A percentile compares a stretch with the other conserved stretches of the same genome.
phyloP scores from a whole-genome alignment of 2,329 filamentous ascomycete genomes.

The Claviceps purpurea region DNA sequence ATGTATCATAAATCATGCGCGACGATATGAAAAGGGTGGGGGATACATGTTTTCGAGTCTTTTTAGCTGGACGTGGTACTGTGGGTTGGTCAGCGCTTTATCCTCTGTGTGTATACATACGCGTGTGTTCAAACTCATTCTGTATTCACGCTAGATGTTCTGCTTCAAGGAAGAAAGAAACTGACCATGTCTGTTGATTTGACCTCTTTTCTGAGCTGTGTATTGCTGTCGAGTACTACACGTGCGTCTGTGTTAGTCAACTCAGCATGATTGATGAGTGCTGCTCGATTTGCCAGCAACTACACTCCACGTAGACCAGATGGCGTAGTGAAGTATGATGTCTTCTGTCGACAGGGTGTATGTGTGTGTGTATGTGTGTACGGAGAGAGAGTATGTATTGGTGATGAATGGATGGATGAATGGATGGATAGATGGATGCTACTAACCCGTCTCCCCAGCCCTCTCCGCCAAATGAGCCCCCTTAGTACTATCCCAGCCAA shows the following conservation, averaged over 20 bases:
- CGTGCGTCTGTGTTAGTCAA: not conserved
- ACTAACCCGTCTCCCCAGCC: conserved; percentile 18
- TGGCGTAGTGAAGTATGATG: too few relatives aligned
- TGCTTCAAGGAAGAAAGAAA: not conserved
- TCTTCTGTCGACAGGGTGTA: too few relatives aligned
- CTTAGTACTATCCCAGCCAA: conserved; percentile 27
- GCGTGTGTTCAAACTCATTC: too few relatives aligned
- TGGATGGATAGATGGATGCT: not conserved
- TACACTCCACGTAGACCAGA: too few relatives aligned
- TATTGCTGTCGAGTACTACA: conserved; percentile 22
- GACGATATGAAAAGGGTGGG: not conserved
- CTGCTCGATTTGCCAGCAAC: too few relatives aligned
- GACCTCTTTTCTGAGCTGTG: conserved; percentile 17
- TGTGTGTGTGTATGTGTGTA: too few relatives aligned
- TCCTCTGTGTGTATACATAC: not conserved
- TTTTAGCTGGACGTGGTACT: conserved; percentile 7
- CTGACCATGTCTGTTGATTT: conserved; percentile 21
- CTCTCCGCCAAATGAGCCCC: conserved; percentile 23
- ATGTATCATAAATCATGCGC: not conserved
- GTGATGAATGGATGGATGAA: not conserved
- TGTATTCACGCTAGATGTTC: too few relatives aligned
- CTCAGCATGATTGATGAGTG: not conserved
- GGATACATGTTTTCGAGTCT: conserved; percentile 1
- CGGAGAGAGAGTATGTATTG: not conserved
- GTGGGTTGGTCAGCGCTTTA: not conserved